Base-by-base conservation (phyloP, 805 yeast species). In the Metschnikowia drakensbergensis region DNA sequence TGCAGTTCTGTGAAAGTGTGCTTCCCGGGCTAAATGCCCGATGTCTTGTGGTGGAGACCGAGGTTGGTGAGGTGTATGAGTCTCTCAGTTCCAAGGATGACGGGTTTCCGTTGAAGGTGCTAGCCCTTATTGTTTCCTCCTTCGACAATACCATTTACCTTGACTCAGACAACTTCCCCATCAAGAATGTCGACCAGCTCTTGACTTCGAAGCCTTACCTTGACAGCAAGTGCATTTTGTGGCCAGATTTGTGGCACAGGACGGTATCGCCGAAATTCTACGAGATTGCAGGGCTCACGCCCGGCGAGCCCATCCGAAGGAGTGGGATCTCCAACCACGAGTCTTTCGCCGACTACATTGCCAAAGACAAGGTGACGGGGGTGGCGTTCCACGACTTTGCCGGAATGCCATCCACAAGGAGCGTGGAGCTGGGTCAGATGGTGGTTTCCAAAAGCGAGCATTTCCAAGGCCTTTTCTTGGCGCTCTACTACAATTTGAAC, bases 11-110 rank as follows among this genome's bases (percentile, higher is more conserved):
- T 66, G 81, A 79, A 23, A 67, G 68, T 6, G 71, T 85, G 2
- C 71, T 88, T 55, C 90, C 92, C 0, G 57, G 62, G 22, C 65
- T 83, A 48, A 77, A 82, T 51, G 92, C 84, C 3, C 75, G 74
- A 54, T 88, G 96, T 72, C 78, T 86, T 11, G 76, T 83, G 11
- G 60, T 76, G 49, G 66, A 70, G 11, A 64, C 65, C 3, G 64
- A 67, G 13, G 72, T 85, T 50, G 91, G 92, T 17, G 71, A 71
- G 5, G 75, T 81, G 8, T 54, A 48, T 33, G 34, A 25, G 6
- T 33, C 26, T 10, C 33, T 43, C 11, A 55, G 57, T 45, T 54
- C 61, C 38, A 23, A 58, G 48, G 28, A 56, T 57, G 42, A 58
- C 45, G 74, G 73, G 6, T 74, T 71, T 50, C 77, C 70, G 49